Base-by-base conservation (phyloP, 2,329 filamentous ascomycete species). In the Cercospora sp. region DNA sequence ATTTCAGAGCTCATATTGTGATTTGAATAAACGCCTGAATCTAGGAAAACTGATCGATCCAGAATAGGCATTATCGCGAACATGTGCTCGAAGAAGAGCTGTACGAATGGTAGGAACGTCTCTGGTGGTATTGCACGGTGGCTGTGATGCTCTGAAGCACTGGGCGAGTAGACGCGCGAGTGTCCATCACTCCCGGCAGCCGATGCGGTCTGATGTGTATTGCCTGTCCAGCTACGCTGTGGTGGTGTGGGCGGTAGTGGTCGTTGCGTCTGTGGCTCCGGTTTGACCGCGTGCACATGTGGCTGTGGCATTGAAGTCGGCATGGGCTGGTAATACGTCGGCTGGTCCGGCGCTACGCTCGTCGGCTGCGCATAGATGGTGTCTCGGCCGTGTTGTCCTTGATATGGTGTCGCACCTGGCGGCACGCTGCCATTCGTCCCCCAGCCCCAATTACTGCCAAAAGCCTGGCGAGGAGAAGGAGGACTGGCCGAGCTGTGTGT, bases 61-160 rank as follows among this genome's bases (percentile, higher is more conserved):
- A 79, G 70, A 9, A 79, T 70, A 12, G 77, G 77, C 77, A 79
- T 79, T 60, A 78, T 78, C 0, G 73, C 71, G 48, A 76, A 79
- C 73, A 79, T 78, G 69, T 79, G 76, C 8, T 70, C 67, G 65
- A 78, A 79, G 73, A 79, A 79, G 0, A 79, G 73, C 30, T 74
- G 71, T 6, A 78, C 70, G 57, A 77, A 79, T 5, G 77, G 76
- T n/a, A 73, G 60, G 42, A 79, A 78, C 3, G 67, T 68, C 23
- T 77, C 74, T 18, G 66, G 66, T 6, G 72, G 55, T 9, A 78
- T 65, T 30, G 64, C 39, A 8, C 76, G 75, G 10, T 70, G 71
- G 9, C 53, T 61, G 39, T 68, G 67, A 45, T 57, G 60, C 26
- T 75, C 72, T 6, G 73, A 70, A 9, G 64, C 71, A 33, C 70